Evolutionary conservation across 805 yeast species (phyloP).

Genomic region (Kodamaea neixiangensis): DNA sequence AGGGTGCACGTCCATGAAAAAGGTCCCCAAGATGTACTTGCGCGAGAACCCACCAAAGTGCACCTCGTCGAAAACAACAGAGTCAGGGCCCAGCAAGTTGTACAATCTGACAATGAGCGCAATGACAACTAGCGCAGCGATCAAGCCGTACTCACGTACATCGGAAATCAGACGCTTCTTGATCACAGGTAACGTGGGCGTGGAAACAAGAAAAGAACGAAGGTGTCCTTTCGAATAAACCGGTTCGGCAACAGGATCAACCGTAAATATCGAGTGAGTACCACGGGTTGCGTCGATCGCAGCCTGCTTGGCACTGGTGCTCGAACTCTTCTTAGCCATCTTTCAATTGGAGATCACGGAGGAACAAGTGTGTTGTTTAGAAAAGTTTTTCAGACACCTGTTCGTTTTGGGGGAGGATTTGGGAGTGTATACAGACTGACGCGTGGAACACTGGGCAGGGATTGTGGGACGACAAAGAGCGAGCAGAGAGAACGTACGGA

Average conservation of each 20-base stretch:
- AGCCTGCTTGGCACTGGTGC: slow-evolving; percentile 13
- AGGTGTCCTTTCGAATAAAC: slow-evolving; percentile 46
- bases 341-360: slow-evolving; percentile 2
- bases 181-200: slow-evolving; percentile 36
- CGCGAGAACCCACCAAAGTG: slow-evolving; percentile 97
- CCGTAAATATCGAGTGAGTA: slow-evolving; percentile 12
- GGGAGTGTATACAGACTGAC: slow-evolving; percentile 9
- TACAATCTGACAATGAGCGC: slow-evolving; percentile 63
- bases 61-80: slow-evolving; percentile 91
- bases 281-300: slow-evolving; percentile 11
- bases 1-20: slow-evolving; percentile 77
- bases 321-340: slow-evolving; percentile 13
- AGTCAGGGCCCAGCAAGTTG: slow-evolving; percentile 64
- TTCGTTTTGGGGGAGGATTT: slow-evolving; percentile 3
- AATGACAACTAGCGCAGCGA: slow-evolving; percentile 45
- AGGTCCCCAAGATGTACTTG: slow-evolving; percentile 66
- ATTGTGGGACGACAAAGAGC: neutral
- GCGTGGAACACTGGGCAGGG: slow-evolving; percentile 2
- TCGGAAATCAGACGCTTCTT: slow-evolving; percentile 23
- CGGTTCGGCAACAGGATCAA: slow-evolving; percentile 44
- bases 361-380: neutral
- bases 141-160: slow-evolving; percentile 25
- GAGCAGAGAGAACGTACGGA: too few species aligned
- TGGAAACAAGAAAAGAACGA: slow-evolving; percentile 51
- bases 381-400: slow-evolving; percentile 8